phyloP scores from a whole-genome alignment of 768 basidiomycete species.

The Mycena haematopus region DNA sequence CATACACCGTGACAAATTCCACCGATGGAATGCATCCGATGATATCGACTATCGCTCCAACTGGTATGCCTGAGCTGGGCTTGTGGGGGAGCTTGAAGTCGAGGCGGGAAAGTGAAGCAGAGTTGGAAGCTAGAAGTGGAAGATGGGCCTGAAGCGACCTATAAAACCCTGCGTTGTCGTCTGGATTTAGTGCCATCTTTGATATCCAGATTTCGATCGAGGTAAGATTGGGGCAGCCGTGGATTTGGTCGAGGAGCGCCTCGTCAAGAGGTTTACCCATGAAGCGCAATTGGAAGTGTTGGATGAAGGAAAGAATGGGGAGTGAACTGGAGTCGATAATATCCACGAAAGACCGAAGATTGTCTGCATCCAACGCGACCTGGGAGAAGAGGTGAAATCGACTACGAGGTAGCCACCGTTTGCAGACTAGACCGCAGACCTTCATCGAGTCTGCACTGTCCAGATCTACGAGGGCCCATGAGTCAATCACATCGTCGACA shows the following conservation, averaged over 20 bases:
- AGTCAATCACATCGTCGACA: conserved; percentile 1
- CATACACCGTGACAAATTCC: background rate
- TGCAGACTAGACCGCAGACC: conserved; percentile 2
- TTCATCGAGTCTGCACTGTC: background rate
- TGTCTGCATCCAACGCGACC: background rate
- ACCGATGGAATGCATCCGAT: background rate
- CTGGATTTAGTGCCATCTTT: background rate
- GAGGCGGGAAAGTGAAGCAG: background rate
- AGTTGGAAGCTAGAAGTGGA: background rate
- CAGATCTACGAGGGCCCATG: background rate
- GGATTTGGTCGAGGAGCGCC: background rate
- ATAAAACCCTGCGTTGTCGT: background rate
- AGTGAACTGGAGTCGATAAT: background rate
- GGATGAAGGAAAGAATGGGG: conserved; percentile 1
- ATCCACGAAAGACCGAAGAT: background rate
- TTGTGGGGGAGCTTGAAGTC: background rate
- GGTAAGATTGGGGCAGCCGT: background rate
- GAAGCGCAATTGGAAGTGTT: background rate
- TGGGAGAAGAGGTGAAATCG: background rate
- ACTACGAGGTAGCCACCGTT: background rate
- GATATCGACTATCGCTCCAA: background rate
- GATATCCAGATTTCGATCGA: background rate
- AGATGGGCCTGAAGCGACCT: background rate
- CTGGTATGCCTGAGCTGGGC: background rate
- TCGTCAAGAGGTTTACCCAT: background rate